Evolutionary conservation across 208 protist genomes (phyloP).

Genomic region (Wallacemonas sp.): DNA sequence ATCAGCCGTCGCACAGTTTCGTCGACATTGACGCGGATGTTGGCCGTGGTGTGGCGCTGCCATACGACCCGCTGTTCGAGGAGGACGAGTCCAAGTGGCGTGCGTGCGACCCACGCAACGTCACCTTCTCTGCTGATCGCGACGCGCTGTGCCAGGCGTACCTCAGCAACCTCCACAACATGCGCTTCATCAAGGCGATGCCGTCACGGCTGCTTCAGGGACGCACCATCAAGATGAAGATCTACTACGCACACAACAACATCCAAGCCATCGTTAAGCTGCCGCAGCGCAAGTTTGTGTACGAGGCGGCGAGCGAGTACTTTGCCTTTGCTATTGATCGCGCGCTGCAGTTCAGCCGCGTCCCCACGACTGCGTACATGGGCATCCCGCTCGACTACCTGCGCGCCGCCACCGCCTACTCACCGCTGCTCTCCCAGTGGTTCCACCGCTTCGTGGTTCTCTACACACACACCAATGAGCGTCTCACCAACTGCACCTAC

Average conservation of each 20-base stretch:
- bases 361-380: conserved; percentile 62
- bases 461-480: conserved; percentile 58
- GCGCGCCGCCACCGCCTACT: conserved; percentile 59
- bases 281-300: conserved; percentile 78
- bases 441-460: conserved; percentile 59
- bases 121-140: conserved; percentile 52
- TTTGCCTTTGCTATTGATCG: conserved; percentile 67
- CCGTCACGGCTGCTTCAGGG: conserved; percentile 52
- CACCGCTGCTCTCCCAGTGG: conserved; percentile 77
- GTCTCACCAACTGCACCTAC: conserved; percentile 56
- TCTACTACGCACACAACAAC: conserved; percentile 73
- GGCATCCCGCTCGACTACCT: conserved; percentile 73
- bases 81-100: conserved; percentile 28
- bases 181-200: conserved; percentile 78
- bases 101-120: conserved; percentile 68
- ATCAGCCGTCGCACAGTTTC: conserved; percentile 58
- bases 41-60: conserved; percentile 41
- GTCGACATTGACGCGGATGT: conserved; percentile 50
- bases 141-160: conserved; percentile 71
- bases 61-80: conserved; percentile 31
- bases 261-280: conserved; percentile 81
- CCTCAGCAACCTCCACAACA: conserved; percentile 69
- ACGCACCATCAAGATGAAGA: conserved; percentile 78
- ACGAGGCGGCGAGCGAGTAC: conserved; percentile 76
- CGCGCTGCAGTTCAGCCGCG: conserved; percentile 55